Evolutionary conservation across 371 early-diverging fungal species (phyloP).

Genomic region (Conidiobolus incongruus): DNA sequence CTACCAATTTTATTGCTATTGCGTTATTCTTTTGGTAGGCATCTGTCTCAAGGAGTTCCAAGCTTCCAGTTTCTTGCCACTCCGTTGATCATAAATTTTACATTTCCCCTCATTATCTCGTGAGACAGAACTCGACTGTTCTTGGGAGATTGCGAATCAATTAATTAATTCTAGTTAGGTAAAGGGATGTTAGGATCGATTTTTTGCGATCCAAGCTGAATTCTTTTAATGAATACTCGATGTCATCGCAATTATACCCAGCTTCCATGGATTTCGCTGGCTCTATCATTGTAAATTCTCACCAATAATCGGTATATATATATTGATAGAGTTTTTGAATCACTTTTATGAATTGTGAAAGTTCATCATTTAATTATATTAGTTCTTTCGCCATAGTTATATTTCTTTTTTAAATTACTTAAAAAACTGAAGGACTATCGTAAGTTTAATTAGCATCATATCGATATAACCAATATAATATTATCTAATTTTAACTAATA

Average conservation of each 20-base stretch:
- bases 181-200: not conserved
- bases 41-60: too few species aligned
- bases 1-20: too few species aligned
- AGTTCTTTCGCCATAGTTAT: too few species aligned
- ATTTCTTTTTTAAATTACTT: too few species aligned
- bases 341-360: not conserved
- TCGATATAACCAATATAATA: too few species aligned
- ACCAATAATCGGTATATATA: not conserved
- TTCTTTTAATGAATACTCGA: not conserved
- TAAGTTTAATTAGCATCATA: too few species aligned
- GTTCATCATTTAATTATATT: too few species aligned
- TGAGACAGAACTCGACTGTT: not conserved
- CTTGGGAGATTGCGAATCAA: not conserved
- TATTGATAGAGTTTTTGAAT: not conserved
- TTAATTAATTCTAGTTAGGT: conserved; percentile 1
- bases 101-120: conserved; percentile 2
- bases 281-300: not conserved
- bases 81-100: conserved; percentile 7
- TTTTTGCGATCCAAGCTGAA: not conserved
- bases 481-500: too few species aligned
- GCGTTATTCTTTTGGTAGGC: too few species aligned
- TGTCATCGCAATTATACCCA: conserved; percentile 2
- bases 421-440: too few species aligned
- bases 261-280: not conserved
- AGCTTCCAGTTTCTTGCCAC: not conserved